Conservation (phyloP, 2,329 filamentous ascomycete genomes). For the Cyphellophora europaea region DNA sequence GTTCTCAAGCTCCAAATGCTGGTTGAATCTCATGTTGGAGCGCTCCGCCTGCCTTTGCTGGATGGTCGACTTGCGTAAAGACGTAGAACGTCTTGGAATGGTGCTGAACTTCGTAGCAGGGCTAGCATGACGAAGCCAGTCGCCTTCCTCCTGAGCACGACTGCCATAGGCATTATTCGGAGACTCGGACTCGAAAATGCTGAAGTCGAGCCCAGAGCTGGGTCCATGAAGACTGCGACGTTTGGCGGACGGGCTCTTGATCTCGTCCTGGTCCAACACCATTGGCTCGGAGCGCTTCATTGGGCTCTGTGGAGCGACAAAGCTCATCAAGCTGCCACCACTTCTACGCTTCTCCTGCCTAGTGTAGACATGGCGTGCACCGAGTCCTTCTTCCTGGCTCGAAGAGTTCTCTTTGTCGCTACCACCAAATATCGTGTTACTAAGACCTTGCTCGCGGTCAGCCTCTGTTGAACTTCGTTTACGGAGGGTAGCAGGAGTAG, state of each 20-base stretch:
- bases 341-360: slow-evolving; percentile 41
- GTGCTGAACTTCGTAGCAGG: slow-evolving; percentile 36
- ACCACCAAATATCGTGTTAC: slow-evolving; percentile 23
- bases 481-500: slow-evolving; percentile 36
- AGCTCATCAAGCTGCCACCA: slow-evolving; percentile 37
- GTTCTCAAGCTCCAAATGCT: slow-evolving; percentile 36
- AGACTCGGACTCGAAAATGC: slow-evolving; percentile 57
- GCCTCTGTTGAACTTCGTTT: slow-evolving; percentile 30
- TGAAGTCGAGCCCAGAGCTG: slow-evolving; percentile 45
- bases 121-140: slow-evolving; percentile 22
- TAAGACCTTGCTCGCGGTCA: slow-evolving; percentile 37
- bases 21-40: slow-evolving; percentile 28
- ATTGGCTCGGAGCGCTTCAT: slow-evolving; percentile 82
- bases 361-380: slow-evolving; percentile 28
- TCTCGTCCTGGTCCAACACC: slow-evolving; percentile 69
- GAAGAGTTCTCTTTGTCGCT: slow-evolving; percentile 17
- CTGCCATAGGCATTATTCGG: slow-evolving; percentile 21
- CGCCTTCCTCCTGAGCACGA: slow-evolving; percentile 20
- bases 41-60: slow-evolving; percentile 72
- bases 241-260: slow-evolving; percentile 83
- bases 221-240: slow-evolving; percentile 76
- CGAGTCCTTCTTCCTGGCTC: slow-evolving; percentile 11
- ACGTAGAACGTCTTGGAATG: slow-evolving; percentile 62
- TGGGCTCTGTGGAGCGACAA: slow-evolving; percentile 60
- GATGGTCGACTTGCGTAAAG: slow-evolving; percentile 74